phyloP scores from a whole-genome alignment of 148 eudicot genomes.

The Rhododendron ferrugineum region DNA sequence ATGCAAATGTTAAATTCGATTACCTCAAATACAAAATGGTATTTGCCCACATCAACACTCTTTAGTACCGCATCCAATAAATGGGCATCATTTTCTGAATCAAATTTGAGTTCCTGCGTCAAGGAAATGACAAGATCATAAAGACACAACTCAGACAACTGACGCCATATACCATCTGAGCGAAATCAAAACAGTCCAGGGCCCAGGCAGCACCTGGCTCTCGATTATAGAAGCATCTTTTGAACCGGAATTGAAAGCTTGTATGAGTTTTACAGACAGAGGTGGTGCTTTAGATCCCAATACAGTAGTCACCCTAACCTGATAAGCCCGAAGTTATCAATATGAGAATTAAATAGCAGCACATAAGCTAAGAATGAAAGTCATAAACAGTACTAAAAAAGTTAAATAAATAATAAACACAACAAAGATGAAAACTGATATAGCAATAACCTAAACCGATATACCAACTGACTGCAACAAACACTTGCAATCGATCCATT shows the following conservation, averaged over 20 bases:
- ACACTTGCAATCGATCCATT: background rate
- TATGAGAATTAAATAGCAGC: background rate
- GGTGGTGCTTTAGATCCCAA: conserved; percentile 75
- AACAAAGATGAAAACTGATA: background rate
- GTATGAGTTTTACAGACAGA: conserved; percentile 64
- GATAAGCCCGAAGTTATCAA: conserved; percentile 1
- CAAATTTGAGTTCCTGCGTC: conserved; percentile 73
- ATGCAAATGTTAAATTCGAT: background rate
- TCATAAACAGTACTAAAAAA: background rate
- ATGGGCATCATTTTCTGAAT: conserved; percentile 48
- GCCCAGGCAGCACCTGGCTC: conserved; percentile 50
- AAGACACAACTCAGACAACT: background rate
- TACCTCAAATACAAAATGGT: conserved; percentile 78
- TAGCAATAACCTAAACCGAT: background rate
- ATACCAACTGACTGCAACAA: background rate
- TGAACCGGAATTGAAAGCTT: conserved; percentile 57
- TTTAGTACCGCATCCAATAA: conserved; percentile 64
- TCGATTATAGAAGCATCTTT: conserved; percentile 66
- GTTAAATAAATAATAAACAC: background rate
- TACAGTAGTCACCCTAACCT: conserved; percentile 80
- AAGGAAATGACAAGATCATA: conserved; percentile 13
- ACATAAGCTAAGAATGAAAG: background rate
- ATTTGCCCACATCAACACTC: conserved; percentile 61
- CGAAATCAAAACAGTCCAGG: background rate
- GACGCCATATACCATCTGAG: conserved; percentile 5